Evolutionary conservation across 352 stramenopile genomes (phyloP).

Genomic region (Salisapilia sapeloensis): DNA sequence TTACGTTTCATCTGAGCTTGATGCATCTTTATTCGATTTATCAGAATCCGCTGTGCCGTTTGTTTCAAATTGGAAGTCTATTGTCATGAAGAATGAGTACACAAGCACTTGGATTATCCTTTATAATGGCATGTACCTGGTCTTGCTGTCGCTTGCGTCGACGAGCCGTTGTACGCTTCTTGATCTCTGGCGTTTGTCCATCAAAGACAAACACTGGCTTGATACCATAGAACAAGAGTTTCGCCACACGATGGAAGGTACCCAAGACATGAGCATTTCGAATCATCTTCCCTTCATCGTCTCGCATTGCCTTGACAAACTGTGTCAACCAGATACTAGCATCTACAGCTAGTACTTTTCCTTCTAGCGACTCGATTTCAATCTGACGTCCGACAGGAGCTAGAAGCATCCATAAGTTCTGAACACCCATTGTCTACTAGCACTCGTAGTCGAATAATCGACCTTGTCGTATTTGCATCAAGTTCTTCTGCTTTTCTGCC

Average conservation of each 20-base stretch:
- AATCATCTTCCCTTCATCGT: conserved; percentile 90
- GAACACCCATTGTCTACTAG: conserved; percentile 87
- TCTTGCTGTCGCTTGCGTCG: conserved; percentile 47
- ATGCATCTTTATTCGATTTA: conserved; percentile 76
- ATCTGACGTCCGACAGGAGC: conserved; percentile 91
- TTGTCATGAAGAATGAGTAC: background rate
- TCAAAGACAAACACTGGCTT: conserved; percentile 98
- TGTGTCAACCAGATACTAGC: conserved; percentile 99
- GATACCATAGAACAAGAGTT: conserved; percentile 92
- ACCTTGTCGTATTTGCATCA: conserved; percentile 10
- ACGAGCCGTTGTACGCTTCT: conserved; percentile 71
- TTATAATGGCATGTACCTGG: conserved; percentile 10
- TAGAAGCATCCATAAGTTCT: conserved; percentile 96
- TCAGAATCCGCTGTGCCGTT: conserved; percentile 88
- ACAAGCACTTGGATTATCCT: conserved; percentile 1
- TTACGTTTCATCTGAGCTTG: conserved; percentile 48
- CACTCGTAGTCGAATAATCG: background rate
- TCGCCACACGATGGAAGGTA: conserved; percentile 87
- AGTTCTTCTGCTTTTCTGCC: background rate
- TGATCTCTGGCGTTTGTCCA: conserved; percentile 93
- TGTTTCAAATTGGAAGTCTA: conserved; percentile 75
- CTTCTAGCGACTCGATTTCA: conserved; percentile 95
- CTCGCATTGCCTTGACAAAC: conserved; percentile 97
- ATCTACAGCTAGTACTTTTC: conserved; percentile 94
- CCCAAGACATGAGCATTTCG: conserved; percentile 91